Conservation (phyloP, 192 early-diverging fungal species). For the Backusella westeae region DNA sequence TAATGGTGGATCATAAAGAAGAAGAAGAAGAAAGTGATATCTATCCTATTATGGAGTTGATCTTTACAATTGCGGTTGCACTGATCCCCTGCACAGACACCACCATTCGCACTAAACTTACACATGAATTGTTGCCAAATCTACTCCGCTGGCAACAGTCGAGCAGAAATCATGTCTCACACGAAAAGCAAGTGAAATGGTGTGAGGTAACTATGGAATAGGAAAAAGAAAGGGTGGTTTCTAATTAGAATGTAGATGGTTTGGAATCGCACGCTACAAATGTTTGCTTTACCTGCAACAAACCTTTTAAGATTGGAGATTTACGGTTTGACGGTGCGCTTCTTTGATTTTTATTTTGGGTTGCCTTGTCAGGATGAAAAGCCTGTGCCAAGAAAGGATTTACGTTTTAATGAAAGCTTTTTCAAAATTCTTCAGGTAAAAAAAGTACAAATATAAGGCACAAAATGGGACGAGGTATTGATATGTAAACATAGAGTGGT, state of each 20-base stretch:
- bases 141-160: slow-evolving; percentile 25
- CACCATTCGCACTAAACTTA: slow-evolving; percentile 25
- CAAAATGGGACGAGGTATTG: neutral
- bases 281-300: slow-evolving; percentile 35
- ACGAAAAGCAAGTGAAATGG: slow-evolving; percentile 17
- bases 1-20: neutral
- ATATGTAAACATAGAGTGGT: slow-evolving; percentile 13
- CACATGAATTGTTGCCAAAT: slow-evolving; percentile 25
- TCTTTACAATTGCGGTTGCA: slow-evolving; percentile 17
- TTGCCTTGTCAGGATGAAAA: neutral
- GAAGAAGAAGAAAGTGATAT: neutral
- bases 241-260: slow-evolving; percentile 16
- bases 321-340: slow-evolving; percentile 32
- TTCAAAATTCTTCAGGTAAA: slow-evolving; percentile 34
- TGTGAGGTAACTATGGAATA: slow-evolving; percentile 16
- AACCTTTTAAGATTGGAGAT: slow-evolving; percentile 33
- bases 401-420: slow-evolving; percentile 30
- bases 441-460: neutral
- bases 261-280: slow-evolving; percentile 33
- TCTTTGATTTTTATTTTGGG: slow-evolving; percentile 34
- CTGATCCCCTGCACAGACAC: slow-evolving; percentile 33
- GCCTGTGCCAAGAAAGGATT: slow-evolving; percentile 8
- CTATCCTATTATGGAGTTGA: slow-evolving; percentile 21
- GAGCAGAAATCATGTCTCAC: neutral
- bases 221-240: neutral